Conservation (phyloP, 306 rosid genomes). For the Cicer yamashitae region DNA sequence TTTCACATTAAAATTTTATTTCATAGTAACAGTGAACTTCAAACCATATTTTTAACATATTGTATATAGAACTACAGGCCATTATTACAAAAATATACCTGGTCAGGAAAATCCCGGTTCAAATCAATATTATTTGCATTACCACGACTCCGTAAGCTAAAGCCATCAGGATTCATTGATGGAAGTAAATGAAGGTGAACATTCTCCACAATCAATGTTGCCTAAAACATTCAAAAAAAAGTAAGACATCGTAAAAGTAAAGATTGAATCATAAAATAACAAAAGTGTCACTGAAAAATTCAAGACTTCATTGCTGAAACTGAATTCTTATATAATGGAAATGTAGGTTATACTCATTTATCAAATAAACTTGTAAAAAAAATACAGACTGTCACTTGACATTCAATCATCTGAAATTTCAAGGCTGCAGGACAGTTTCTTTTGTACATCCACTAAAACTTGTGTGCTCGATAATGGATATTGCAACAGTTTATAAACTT, state of each 20-base stretch:
- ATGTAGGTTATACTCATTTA: conserved; percentile 18
- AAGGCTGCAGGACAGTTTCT: conserved; percentile 34
- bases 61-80: conserved; percentile 28
- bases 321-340: conserved; percentile 15
- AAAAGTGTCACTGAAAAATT: conserved; percentile 22
- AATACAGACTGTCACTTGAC: conserved; percentile 13
- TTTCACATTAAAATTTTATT: conserved; percentile 30
- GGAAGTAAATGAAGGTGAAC: conserved; percentile 97
- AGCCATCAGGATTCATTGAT: conserved; percentile 97
- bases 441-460: background rate
- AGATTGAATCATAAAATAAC: conserved; percentile 31
- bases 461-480: conserved; percentile 5
- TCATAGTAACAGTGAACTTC: conserved; percentile 32
- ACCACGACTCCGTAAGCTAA: conserved; percentile 71
- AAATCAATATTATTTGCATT: conserved; percentile 89
- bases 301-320: conserved; percentile 24
- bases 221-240: conserved; percentile 59
- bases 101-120: conserved; percentile 95
- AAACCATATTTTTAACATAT: conserved; percentile 24
- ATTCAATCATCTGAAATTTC: conserved; percentile 27
- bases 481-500: conserved; percentile 10
- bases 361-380: conserved; percentile 33
- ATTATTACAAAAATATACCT: conserved; percentile 56
- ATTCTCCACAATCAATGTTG: conserved; percentile 73
- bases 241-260: conserved; percentile 35